These are phyloP conservation scores for Jackrogersella multiformis DNA, from an alignment of 495 filamentous ascomycete species.

Conservation along the genomic window DNA sequence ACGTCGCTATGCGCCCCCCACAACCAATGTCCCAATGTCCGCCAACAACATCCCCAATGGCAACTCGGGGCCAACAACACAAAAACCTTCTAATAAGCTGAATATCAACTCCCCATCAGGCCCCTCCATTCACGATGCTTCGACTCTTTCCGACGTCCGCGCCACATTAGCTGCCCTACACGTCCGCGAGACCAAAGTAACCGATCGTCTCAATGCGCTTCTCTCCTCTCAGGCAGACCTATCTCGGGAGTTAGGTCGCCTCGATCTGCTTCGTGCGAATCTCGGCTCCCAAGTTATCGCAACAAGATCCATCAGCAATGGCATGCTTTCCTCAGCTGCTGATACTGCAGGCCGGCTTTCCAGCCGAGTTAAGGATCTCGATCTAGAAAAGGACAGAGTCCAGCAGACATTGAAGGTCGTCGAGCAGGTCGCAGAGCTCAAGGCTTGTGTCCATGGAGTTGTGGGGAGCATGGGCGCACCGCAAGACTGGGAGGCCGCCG, in stretches of 20 bases:
- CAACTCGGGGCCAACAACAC: slow-evolving; percentile 42
- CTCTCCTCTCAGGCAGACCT: slow-evolving; percentile 84
- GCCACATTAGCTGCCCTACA: slow-evolving; percentile 77
- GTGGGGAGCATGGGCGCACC: slow-evolving; percentile 95
- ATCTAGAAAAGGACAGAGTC: slow-evolving; percentile 89
- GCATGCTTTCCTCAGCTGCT: slow-evolving; percentile 84
- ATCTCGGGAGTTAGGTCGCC: slow-evolving; percentile 80
- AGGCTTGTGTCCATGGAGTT: slow-evolving; percentile 94
- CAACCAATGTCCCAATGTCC: slow-evolving; percentile 47
- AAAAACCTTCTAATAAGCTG: slow-evolving; percentile 40
- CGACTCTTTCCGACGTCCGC: slow-evolving; percentile 79
- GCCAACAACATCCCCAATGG: slow-evolving; percentile 48
- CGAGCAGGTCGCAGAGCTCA: slow-evolving; percentile 94
- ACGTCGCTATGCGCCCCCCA: slow-evolving; percentile 45
- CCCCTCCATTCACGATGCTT: slow-evolving; percentile 69
- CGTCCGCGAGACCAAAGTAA: slow-evolving; percentile 77
- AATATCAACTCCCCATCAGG: slow-evolving; percentile 38
- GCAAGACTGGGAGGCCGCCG: slow-evolving; percentile 98
- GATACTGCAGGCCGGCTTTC: slow-evolving; percentile 88
- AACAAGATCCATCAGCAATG: slow-evolving; percentile 83
- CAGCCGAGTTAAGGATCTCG: slow-evolving; percentile 81
- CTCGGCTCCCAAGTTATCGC: slow-evolving; percentile 88
- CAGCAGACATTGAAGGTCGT: slow-evolving; percentile 90
- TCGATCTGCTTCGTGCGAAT: slow-evolving; percentile 88
- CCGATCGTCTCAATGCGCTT: slow-evolving; percentile 75